phyloP scores from a whole-genome alignment of 139 green algal genomes.

The Diplosphaera chodatii region DNA sequence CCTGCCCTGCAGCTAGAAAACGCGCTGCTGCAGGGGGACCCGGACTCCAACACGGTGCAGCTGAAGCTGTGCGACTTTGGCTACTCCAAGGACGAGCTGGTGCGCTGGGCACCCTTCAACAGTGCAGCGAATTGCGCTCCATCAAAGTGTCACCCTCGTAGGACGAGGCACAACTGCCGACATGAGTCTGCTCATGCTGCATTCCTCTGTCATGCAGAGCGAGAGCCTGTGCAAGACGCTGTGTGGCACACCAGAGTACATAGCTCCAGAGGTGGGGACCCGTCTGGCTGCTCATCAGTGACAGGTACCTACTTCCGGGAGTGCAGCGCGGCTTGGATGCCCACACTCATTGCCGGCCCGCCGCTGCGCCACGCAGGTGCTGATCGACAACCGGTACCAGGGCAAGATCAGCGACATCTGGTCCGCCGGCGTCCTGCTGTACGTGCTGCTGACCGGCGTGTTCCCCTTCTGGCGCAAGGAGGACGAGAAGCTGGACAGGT shows the following conservation, averaged over 20 bases:
- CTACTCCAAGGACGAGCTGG: slow-evolving; percentile 5
- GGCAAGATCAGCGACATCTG: slow-evolving; percentile 24
- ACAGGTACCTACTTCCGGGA: too few species aligned
- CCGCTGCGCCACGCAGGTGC: too few species aligned
- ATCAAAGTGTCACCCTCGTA: too few species aligned
- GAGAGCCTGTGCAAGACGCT: neutral
- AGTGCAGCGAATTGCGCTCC: too few species aligned
- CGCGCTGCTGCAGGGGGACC: slow-evolving; percentile 66
- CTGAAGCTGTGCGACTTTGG: slow-evolving; percentile 97
- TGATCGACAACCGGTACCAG: slow-evolving; percentile 12
- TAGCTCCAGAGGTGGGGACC: slow-evolving; percentile 12
- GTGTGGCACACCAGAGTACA: slow-evolving; percentile 27
- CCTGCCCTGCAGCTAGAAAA: slow-evolving; percentile 75
- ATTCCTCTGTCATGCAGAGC: neutral
- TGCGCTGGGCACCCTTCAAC: neutral
- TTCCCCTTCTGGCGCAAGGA: slow-evolving; percentile 15
- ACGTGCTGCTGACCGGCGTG: slow-evolving; percentile 11
- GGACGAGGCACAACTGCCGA: too few species aligned
- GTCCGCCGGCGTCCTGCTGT: slow-evolving; percentile 28
- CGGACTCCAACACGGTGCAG: slow-evolving; percentile 55
- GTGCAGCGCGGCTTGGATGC: too few species aligned
- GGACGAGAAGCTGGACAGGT: neutral
- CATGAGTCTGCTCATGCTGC: too few species aligned
- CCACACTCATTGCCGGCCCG: too few species aligned
- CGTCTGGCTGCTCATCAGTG: too few species aligned